phyloP scores from a whole-genome alignment of 306 rosid genomes.

The Lupinus albus region DNA sequence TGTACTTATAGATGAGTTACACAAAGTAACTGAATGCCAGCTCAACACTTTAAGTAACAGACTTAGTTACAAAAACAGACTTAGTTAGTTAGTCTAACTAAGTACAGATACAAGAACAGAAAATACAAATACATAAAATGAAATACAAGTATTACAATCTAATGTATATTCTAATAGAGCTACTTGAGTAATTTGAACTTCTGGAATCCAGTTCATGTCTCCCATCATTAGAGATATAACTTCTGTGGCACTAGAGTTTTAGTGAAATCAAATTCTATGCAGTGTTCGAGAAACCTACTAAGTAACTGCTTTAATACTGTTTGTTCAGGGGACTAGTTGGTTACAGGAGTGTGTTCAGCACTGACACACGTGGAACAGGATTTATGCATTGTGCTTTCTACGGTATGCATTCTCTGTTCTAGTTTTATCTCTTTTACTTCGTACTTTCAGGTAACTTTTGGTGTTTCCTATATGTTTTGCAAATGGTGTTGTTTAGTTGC shows the following conservation, averaged over 20 bases:
- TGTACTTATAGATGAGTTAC: too few species aligned
- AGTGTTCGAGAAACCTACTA: slow-evolving; percentile 24
- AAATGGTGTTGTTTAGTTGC: slow-evolving; percentile 29
- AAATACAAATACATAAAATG: too few species aligned
- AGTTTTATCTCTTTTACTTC: slow-evolving; percentile 14
- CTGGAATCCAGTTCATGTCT: not conserved
- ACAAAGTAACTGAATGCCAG: too few species aligned
- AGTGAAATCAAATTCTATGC: slow-evolving; percentile 32
- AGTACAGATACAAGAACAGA: too few species aligned
- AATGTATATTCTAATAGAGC: too few species aligned
- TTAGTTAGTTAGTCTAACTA: too few species aligned
- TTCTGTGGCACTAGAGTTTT: slow-evolving; percentile 9
- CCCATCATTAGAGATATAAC: slow-evolving; percentile 14
- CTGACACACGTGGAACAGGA: slow-evolving; percentile 99
- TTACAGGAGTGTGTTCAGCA: slow-evolving; percentile 95
- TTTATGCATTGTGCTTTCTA: slow-evolving; percentile 98
- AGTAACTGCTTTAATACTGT: slow-evolving; percentile 32
- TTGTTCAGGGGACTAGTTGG: slow-evolving; percentile 95
- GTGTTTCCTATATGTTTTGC: slow-evolving; percentile 26
- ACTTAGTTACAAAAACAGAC: too few species aligned
- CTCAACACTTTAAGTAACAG: too few species aligned
- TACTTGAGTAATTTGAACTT: slow-evolving; percentile 27
- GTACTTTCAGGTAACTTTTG: slow-evolving; percentile 16
- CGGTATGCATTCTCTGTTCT: slow-evolving; percentile 53
- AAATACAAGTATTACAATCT: too few species aligned